Conservation (phyloP, 2,329 filamentous ascomycete genomes). For the Herpotrichia juniperi region DNA sequence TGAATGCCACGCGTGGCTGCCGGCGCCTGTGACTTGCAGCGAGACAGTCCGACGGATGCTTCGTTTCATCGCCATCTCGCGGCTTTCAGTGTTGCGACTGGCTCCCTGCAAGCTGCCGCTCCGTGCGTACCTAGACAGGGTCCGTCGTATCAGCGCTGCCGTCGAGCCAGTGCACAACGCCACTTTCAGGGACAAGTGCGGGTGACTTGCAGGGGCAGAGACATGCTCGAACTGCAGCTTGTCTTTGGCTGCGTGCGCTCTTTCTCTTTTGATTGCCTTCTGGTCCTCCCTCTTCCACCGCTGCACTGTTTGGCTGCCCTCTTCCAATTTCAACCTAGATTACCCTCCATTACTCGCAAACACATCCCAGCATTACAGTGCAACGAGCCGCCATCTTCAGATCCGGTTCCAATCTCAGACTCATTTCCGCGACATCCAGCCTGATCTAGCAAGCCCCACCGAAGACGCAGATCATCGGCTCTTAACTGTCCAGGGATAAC, state of each 20-base stretch:
- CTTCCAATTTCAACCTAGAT: constrained; percentile 15
- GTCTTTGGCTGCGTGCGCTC: constrained; percentile 24
- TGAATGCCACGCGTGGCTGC: constrained; percentile 6
- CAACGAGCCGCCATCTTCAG: constrained; percentile 32
- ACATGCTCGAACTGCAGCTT: constrained; percentile 19
- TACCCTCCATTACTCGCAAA: constrained; percentile 25
- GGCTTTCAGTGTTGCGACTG: constrained; percentile 25
- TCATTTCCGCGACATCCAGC: constrained; percentile 36
- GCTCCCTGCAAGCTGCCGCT: constrained; percentile 33
- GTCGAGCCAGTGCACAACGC: constrained; percentile 29
- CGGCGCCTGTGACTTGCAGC: constrained; percentile 34
- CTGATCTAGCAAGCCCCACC: constrained; percentile 36
- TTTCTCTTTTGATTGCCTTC: constrained; percentile 29
- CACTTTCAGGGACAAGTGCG: constrained; percentile 40
- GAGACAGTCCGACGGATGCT: constrained; percentile 26
- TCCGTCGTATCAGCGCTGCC: constrained; percentile 36
- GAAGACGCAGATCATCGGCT: constrained; percentile 34
- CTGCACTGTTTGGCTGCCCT: constrained; percentile 7
- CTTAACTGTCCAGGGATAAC: constrained; percentile 29
- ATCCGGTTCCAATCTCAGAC: constrained; percentile 40
- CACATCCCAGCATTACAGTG: constrained; percentile 36
- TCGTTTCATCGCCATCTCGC: constrained; percentile 36
- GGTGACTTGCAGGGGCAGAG: constrained; percentile 31
- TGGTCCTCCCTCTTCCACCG: not conserved
- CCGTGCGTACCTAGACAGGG: constrained; percentile 32